These are phyloP conservation scores for Ustilago sp. DNA, from an alignment of 1,284 basidiomycete genomes.

Conservation along the genomic window DNA sequence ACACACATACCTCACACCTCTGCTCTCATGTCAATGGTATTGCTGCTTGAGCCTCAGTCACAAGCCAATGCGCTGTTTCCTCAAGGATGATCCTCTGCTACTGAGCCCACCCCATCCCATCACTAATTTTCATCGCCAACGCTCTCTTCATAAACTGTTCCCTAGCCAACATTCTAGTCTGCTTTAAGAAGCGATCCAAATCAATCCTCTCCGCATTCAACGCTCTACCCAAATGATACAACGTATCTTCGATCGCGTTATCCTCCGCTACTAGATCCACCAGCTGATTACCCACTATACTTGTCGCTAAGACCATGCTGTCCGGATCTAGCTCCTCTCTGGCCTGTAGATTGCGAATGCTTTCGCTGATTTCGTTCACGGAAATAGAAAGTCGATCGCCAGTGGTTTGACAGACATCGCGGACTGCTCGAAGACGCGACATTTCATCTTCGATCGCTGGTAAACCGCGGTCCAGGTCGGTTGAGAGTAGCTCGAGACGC, in stretches of 20 bases:
- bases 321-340: conserved; percentile 56
- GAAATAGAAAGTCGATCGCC: conserved; percentile 77
- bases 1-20: neutral
- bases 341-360: conserved; percentile 74
- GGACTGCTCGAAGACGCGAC: conserved; percentile 92
- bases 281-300: conserved; percentile 72
- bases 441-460: conserved; percentile 96
- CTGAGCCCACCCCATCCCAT: conserved; percentile 58
- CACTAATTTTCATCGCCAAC: conserved; percentile 60
- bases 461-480: conserved; percentile 86
- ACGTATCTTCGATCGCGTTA: conserved; percentile 96
- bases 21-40: too few species aligned
- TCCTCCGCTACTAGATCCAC: conserved; percentile 97
- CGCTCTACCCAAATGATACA: conserved; percentile 94
- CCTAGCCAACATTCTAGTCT: conserved; percentile 63
- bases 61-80: too few species aligned
- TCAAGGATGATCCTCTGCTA: too few species aligned
- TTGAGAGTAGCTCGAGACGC: conserved; percentile 81
- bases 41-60: too few species aligned
- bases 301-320: conserved; percentile 58
- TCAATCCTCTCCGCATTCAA: conserved; percentile 79
- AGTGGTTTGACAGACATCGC: conserved; percentile 86
- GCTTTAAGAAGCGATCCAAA: conserved; percentile 65
- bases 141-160: conserved; percentile 68
- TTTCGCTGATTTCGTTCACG: conserved; percentile 77